These are phyloP conservation scores for Bigelowiella natans DNA, from an alignment of 78 protist genomes.

Conservation along the genomic window DNA sequence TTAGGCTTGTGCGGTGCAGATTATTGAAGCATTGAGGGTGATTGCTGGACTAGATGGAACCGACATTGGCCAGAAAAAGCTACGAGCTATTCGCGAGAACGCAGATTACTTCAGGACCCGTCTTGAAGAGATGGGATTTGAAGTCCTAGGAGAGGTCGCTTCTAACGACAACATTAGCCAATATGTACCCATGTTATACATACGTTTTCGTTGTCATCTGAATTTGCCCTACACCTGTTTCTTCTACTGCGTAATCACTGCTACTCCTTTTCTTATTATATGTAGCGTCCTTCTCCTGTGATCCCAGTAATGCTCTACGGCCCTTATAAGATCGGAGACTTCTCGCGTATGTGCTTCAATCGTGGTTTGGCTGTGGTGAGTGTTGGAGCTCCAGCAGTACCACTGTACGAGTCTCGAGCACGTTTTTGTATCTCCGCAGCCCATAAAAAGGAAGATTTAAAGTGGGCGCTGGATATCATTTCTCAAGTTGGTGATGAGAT, in stretches of 20 bases:
- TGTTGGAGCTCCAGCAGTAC: conserved; percentile 98
- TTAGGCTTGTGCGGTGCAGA: conserved; percentile 48
- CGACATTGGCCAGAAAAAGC: not conserved
- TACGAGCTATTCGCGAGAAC: conserved; percentile 56
- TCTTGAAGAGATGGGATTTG: not conserved
- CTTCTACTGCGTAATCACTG: no score
- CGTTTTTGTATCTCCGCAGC: not conserved
- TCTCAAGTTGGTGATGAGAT: no score
- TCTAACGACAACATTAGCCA: not conserved
- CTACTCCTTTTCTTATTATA: no score
- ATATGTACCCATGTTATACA: no score
- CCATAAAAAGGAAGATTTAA: not conserved
- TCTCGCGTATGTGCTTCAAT: conserved; percentile 4
- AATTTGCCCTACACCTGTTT: no score
- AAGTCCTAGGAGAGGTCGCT: not conserved
- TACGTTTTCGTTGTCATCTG: no score
- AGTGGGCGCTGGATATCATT: no score
- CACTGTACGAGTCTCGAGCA: conserved; percentile 67
- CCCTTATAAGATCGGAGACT: conserved; percentile 68
- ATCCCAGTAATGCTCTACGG: conserved; percentile 80
- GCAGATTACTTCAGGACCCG: conserved; percentile 53
- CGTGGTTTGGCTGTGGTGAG: no score
- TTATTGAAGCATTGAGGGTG: not conserved
- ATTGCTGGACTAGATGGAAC: not conserved
- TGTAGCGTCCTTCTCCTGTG: conserved; percentile 88